These are phyloP conservation scores for Ascochyta pisi DNA, from an alignment of 2,329 filamentous ascomycete species.

Conservation along the genomic window DNA sequence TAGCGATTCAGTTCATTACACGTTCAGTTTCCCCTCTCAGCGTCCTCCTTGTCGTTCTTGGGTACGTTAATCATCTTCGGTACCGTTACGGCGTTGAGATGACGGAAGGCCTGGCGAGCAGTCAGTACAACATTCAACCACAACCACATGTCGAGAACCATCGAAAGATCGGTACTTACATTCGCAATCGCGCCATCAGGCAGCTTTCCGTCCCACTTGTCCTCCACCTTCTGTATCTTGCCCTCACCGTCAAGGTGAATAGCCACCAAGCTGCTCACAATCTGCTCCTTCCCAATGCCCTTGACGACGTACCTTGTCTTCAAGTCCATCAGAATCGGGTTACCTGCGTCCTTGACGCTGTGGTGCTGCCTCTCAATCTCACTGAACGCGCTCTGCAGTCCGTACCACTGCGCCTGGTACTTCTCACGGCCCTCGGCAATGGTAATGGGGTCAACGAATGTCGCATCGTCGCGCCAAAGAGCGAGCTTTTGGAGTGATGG, in stretches of 20 bases:
- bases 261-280: conserved; percentile 57
- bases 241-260: conserved; percentile 53
- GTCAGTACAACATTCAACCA: conserved; percentile 35
- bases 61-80: conserved; percentile 61
- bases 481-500: conserved; percentile 65
- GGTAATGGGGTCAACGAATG: conserved; percentile 66
- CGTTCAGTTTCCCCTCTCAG: conserved; percentile 54
- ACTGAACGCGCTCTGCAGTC: conserved; percentile 64
- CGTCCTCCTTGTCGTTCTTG: conserved; percentile 61
- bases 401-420: conserved; percentile 64
- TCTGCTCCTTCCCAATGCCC: conserved; percentile 59
- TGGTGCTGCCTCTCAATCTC: conserved; percentile 64
- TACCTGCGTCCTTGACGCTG: conserved; percentile 61
- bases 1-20: conserved; percentile 12
- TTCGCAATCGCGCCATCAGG: conserved; percentile 59
- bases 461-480: conserved; percentile 65
- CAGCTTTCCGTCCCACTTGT: conserved; percentile 62
- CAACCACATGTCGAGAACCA: conserved; percentile 22
- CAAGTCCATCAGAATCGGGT: conserved; percentile 65
- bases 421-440: conserved; percentile 63
- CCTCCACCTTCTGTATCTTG: conserved; percentile 61
- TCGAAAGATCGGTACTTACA: conserved; percentile 51
- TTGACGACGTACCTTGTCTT: conserved; percentile 62
- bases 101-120: conserved; percentile 56
- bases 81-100: conserved; percentile 60